These are phyloP conservation scores for Metschnikowia dekortorum DNA, from an alignment of 805 yeast species.

Conservation along the genomic window DNA sequence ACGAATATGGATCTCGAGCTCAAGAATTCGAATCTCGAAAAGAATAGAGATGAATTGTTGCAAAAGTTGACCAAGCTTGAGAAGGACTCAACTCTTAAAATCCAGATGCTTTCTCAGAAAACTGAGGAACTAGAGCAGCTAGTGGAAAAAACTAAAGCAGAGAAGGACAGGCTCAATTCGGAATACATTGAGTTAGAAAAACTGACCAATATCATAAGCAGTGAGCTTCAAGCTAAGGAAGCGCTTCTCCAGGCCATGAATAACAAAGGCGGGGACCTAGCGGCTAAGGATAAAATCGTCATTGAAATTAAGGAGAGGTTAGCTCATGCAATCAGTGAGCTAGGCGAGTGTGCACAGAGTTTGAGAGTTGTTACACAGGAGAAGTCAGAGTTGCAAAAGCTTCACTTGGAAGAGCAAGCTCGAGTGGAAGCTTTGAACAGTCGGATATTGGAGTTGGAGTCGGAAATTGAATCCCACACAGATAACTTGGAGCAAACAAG, in stretches of 20 bases:
- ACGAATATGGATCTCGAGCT: slow-evolving; percentile 13
- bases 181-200: slow-evolving; percentile 14
- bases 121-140: slow-evolving; percentile 6
- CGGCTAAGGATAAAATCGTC: slow-evolving; percentile 17
- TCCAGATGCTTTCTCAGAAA: slow-evolving; percentile 8
- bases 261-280: slow-evolving; percentile 16
- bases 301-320: slow-evolving; percentile 15
- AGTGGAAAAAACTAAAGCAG: slow-evolving; percentile 4
- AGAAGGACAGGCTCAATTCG: slow-evolving; percentile 9
- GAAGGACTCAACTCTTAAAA: slow-evolving; percentile 6
- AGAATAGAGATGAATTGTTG: slow-evolving; percentile 14
- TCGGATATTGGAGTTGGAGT: slow-evolving; percentile 6
- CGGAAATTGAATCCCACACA: background rate
- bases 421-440: background rate
- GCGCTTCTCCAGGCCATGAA: slow-evolving; percentile 16
- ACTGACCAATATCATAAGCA: slow-evolving; percentile 14
- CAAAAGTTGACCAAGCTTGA: slow-evolving; percentile 6
- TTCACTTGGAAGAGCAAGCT: slow-evolving; percentile 1
- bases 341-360: slow-evolving; percentile 15
- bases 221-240: slow-evolving; percentile 17
- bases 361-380: slow-evolving; percentile 10
- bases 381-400: slow-evolving; percentile 8
- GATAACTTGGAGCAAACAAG: slow-evolving; percentile 4
- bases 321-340: slow-evolving; percentile 13
- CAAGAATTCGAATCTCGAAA: slow-evolving; percentile 11